Percentiles rank a stretch among this genome's conserved stretches.
These are phyloP conservation scores for Collybia sordida DNA, from an alignment of 768 basidiomycete species.

Conservation along the genomic window DNA sequence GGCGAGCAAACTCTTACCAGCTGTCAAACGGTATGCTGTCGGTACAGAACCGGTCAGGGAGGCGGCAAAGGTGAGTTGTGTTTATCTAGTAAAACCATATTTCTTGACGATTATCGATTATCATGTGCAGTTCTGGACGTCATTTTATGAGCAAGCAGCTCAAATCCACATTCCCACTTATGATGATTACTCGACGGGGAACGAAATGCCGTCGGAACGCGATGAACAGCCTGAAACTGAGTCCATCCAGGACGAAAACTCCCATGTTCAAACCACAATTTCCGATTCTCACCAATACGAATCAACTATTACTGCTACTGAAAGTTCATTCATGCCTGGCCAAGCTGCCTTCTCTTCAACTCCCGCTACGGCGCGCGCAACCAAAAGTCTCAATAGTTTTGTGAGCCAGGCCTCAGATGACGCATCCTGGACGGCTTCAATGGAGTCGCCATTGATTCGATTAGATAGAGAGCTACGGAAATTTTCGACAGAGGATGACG, in stretches of 20 bases:
- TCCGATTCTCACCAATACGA: constrained; percentile 25
- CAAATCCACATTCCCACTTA: constrained; percentile 79
- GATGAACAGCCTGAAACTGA: constrained; percentile 25
- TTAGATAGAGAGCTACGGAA: constrained; percentile 63
- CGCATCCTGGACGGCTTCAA: constrained; percentile 69
- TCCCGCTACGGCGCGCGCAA: constrained; percentile 53
- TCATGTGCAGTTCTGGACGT: constrained; percentile 81
- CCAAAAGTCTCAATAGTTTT: constrained; percentile 37
- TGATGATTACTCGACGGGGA: constrained; percentile 62
- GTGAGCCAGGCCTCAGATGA: constrained; percentile 40
- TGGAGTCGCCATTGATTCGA: constrained; percentile 73
- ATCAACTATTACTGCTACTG: constrained; percentile 52
- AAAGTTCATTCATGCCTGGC: constrained; percentile 73
- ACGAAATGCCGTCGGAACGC: constrained; percentile 46
- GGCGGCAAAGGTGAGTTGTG: constrained; percentile 73
- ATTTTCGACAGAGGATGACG: constrained; percentile 45
- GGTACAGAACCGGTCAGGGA: constrained; percentile 87
- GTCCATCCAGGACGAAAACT: constrained; percentile 19
- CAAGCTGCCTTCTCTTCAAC: constrained; percentile 79
- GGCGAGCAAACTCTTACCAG: constrained; percentile 77
- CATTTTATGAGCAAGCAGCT: constrained; percentile 94
- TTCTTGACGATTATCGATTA: neutral
- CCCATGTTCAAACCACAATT: constrained; percentile 14
- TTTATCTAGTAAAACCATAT: neutral
- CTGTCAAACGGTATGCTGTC: constrained; percentile 87